Conservation (phyloP, 805 yeast species). For the Saccharomycopsis sp. region DNA sequence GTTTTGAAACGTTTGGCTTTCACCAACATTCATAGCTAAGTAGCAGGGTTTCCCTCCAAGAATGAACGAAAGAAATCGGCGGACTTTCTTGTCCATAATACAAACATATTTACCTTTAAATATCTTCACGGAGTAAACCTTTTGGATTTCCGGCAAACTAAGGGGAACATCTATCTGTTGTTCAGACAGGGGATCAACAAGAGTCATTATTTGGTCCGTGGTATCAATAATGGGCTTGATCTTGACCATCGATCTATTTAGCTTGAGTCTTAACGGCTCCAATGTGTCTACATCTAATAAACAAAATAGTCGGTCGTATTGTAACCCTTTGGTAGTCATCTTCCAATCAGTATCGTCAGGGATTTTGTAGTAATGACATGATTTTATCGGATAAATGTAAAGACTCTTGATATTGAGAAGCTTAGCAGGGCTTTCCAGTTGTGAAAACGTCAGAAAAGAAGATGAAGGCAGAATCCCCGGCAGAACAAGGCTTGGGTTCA, state of each 20-base stretch:
- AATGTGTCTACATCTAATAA: conserved; percentile 27
- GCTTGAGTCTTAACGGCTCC: conserved; percentile 31
- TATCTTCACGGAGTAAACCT: background rate
- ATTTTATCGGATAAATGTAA: conserved; percentile 37
- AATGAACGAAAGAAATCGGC: conserved; percentile 27
- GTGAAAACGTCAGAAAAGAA: background rate
- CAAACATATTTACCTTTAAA: background rate
- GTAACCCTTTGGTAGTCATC: conserved; percentile 29
- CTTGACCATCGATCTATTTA: conserved; percentile 30
- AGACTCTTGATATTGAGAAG: conserved; percentile 24
- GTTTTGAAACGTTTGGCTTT: conserved; percentile 26
- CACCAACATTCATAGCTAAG: conserved; percentile 25
- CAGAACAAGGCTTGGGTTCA: background rate
- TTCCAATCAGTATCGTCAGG: conserved; percentile 27
- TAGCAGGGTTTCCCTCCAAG: conserved; percentile 32
- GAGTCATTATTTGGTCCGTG: conserved; percentile 14
- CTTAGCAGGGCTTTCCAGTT: background rate
- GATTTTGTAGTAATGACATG: conserved; percentile 33
- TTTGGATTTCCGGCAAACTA: background rate
- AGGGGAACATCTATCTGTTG: conserved; percentile 6
- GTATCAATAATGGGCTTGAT: conserved; percentile 29
- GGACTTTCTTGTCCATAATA: conserved; percentile 17
- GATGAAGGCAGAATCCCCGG: background rate
- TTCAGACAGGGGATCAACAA: conserved; percentile 10
- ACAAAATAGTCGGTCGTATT: conserved; percentile 36